Evolutionary conservation across 2,329 filamentous ascomycete species (phyloP), one percentile per base, ranked within the genome.

Genomic region (Fusarium pseudonygamai): DNA sequence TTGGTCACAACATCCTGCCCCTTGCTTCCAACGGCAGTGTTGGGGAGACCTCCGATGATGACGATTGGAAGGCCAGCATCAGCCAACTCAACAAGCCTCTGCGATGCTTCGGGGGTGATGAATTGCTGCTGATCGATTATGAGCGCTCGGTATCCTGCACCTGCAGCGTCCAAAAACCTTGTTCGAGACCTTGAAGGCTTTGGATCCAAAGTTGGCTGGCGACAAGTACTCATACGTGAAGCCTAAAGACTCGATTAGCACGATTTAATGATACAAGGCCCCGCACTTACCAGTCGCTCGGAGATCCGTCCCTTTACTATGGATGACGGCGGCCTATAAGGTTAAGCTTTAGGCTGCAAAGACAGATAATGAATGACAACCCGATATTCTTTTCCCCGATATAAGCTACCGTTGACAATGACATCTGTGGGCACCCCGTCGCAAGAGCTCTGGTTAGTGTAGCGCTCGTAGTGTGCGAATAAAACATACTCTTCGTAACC

Each of bases 131-230:
- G 20, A 6, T 47, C 6, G 14, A 47, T 20, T 3, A 47, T 4
- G 3, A 47, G 14, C 2, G 45, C 45, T 0, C 45, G 20, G 3
- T 47, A 47, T n/a, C 20, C 45, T 47, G 26, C 26, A 16, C 45
- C 45, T 16, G 26, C 3, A 3, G 26, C 1, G 26, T 47, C 45
- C 5, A 30, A 12, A 12, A 3, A 30, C 2, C 26, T 3, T 47
- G 7, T 47, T n/a, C 2, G 45, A 2, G 3, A 30, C 45, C 20
- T 30, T n/a, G 10, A 30, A 12, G 0, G 7, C 2, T 10, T 30
- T 47, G 1, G 45, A 30, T 2, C 26, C 26, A 30, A 47, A n/a
- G 26, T 47, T 30, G 0, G 45, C 26, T 12, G 45, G 45, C 26
- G 45, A 47, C 0, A 47, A 3, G 30, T 47, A 47, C 26, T 47